Percentiles rank a stretch among this genome's conserved stretches.
These are phyloP conservation scores for Orbilia brochopaga DNA, from an alignment of 2,329 filamentous ascomycete genomes.

Conservation along the genomic window DNA sequence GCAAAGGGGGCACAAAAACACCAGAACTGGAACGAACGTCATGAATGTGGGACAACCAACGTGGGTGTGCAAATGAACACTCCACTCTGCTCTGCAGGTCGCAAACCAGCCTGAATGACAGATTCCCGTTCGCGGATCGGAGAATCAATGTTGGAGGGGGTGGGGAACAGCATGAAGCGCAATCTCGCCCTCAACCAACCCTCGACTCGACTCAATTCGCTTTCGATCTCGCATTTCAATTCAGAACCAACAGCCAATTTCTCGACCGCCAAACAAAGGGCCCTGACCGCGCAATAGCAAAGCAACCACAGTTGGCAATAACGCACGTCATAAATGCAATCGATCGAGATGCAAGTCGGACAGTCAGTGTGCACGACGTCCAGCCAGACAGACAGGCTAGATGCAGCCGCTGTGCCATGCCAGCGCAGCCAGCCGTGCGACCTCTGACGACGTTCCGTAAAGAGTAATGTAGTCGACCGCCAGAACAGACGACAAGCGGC, in stretches of 20 bases:
- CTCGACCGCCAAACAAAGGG: too few relatives aligned
- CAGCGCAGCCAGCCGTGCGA: constrained; percentile 9
- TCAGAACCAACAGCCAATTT: too few relatives aligned
- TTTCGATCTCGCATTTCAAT: too few relatives aligned
- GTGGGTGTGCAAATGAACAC: neutral
- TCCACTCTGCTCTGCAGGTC: neutral
- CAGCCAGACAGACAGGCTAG: neutral
- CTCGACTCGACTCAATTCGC: too few relatives aligned
- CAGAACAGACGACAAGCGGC: constrained; percentile 2
- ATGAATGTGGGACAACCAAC: neutral
- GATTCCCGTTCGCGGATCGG: too few relatives aligned
- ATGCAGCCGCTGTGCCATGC: neutral
- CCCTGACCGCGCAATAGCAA: too few relatives aligned
- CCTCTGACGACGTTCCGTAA: constrained; percentile 13
- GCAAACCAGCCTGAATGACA: neutral
- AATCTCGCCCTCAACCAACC: too few relatives aligned
- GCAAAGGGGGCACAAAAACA: constrained; percentile 2
- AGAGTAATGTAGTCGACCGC: constrained; percentile 9
- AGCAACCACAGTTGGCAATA: too few relatives aligned
- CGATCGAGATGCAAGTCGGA: too few relatives aligned
- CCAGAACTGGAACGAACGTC: constrained; percentile 1
- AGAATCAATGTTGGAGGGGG: too few relatives aligned
- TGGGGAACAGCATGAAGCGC: too few relatives aligned
- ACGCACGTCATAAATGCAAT: too few relatives aligned
- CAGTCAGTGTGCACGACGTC: neutral